These are phyloP conservation scores for Coelastrella sp. DNA, from an alignment of 139 green algal genomes.

Conservation along the genomic window DNA sequence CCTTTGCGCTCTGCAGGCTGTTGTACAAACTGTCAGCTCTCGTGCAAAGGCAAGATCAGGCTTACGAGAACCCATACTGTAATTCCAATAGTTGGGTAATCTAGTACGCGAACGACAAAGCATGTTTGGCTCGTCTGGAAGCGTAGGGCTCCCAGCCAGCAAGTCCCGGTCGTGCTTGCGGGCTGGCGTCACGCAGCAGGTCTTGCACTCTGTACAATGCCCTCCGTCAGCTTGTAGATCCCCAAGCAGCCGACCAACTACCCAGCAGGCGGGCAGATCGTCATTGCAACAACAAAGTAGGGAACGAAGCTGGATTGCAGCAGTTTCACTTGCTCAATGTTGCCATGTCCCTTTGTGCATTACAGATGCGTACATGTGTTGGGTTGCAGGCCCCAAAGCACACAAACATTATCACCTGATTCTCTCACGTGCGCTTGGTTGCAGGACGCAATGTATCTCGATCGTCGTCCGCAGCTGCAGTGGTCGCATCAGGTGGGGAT, in stretches of 20 bases:
- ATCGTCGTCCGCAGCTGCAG: constrained; percentile 25
- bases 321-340: no score
- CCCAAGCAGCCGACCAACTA: not conserved
- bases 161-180: not conserved
- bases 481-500: constrained; percentile 1
- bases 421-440: not conserved
- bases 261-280: not conserved
- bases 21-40: not conserved
- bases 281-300: not conserved
- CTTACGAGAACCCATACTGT: no score
- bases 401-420: no score
- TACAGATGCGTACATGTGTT: no score
- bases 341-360: no score
- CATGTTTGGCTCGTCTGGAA: not conserved
- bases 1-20: not conserved
- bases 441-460: not conserved
- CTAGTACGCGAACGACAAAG: not conserved
- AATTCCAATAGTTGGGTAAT: no score
- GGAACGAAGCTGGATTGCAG: not conserved
- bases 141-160: not conserved
- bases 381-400: no score
- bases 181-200: not conserved
- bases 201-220: not conserved
- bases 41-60: not conserved
- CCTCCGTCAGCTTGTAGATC: not conserved